Conservation (phyloP, 164 flowering plant genomes). For the Kalanchoe fedtschenkoi region DNA sequence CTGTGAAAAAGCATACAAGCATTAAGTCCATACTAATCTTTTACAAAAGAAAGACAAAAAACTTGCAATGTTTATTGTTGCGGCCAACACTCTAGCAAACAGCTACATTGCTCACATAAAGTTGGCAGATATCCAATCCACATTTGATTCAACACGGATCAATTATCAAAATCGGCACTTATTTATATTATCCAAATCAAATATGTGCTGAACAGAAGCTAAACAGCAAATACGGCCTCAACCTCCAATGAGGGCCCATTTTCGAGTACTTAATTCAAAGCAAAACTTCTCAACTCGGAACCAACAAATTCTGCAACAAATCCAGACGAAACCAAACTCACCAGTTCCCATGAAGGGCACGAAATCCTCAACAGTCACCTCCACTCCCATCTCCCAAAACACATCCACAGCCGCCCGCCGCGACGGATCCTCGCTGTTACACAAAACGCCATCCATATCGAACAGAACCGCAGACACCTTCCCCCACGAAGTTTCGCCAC, state of each 20-base stretch:
- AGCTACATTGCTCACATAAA: neutral
- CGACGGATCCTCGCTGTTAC: constrained; percentile 87
- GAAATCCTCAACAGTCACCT: constrained; percentile 70
- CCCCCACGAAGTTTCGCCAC: constrained; percentile 44
- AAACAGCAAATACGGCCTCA: neutral
- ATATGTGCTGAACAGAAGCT: neutral
- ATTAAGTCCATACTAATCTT: no score
- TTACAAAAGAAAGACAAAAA: neutral
- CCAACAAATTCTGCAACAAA: neutral
- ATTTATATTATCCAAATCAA: no score
- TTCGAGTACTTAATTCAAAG: neutral
- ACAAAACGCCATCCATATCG: constrained; percentile 96
- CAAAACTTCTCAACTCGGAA: neutral
- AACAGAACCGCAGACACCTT: constrained; percentile 94
- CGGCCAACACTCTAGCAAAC: neutral
- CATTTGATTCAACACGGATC: neutral
- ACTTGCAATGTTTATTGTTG: neutral
- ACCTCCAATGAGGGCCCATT: neutral
- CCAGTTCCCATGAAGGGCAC: constrained; percentile 94
- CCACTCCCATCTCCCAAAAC: constrained; percentile 80
- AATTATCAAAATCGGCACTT: no score
- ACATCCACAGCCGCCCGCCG: constrained; percentile 79
- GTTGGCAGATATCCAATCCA: neutral
- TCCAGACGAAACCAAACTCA: constrained; percentile 12
- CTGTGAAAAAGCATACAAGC: neutral